Base-by-base conservation (phyloP, 345 rosid genomes). In the Gossypium rotundifolium region DNA sequence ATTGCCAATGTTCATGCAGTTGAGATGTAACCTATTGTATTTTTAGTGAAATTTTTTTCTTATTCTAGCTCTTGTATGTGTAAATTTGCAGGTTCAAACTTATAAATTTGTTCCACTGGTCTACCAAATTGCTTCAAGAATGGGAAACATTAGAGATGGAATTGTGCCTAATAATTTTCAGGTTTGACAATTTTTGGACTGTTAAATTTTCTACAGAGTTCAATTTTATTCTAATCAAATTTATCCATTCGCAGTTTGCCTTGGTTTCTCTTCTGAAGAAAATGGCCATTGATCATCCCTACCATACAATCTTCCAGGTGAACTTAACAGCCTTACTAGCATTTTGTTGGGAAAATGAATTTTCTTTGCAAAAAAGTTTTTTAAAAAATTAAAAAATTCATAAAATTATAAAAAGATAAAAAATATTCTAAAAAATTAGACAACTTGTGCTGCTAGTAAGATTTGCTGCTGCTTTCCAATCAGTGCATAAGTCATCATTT, bases 261-360 rank as follows among this genome's bases (percentile, higher is more conserved):
- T 76, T 94, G 87, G 88, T 86, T 78, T 89, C 97, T 77, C 93
- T 94, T 74, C 83, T 94, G 84, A 94, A 88, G 87, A 94, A 92
- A 86, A 94, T 94, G 97, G 91, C 98, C 78, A 85, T 87, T 74
- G 98, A 92, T 81, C 98, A 94, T 86, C 98, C 98, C 23, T 91
- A 94, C 77, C 98, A 94, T 78, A 88, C 97, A 66, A 84, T 94
- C 85, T 84, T 94, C 81, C 98, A 88, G 97, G 98, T 94, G 79
- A 38, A 2, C 10, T 64, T 52, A 27, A 44, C 25, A 71, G 11
- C 63, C 25, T 77, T 12, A 46, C 48, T 79, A 42, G 61, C 53
- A 45, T 69, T 70, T 17, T 58, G 70, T 55, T 55, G 20, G 70
- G 17, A 66, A 70, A 65, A 48, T 57, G 18, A 73, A 74, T 33